These are phyloP conservation scores for Angophora floribunda DNA, from an alignment of 345 rosid genomes.

Conservation along the genomic window DNA sequence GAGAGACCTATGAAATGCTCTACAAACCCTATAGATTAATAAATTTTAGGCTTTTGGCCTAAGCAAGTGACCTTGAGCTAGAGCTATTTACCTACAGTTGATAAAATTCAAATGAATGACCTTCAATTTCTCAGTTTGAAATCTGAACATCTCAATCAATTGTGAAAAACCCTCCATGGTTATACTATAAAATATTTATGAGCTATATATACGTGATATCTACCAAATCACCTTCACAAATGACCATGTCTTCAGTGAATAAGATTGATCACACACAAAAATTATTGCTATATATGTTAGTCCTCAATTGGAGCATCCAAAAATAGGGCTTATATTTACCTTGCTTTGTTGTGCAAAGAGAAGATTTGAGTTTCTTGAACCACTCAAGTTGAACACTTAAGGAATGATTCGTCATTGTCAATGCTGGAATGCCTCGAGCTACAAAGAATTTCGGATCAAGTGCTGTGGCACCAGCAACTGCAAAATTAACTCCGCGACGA, in stretches of 20 bases:
- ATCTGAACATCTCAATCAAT: not conserved
- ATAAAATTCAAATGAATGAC: too few relatives aligned
- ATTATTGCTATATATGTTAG: not conserved
- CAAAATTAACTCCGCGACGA: constrained; percentile 40
- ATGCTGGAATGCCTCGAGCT: constrained; percentile 7
- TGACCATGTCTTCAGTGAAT: not conserved
- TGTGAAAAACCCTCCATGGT: fast-evolving
- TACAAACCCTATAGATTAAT: not conserved
- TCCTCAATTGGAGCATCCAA: not conserved
- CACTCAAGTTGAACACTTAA: constrained; percentile 43
- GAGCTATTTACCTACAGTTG: not conserved
- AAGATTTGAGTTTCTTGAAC: constrained; percentile 54
- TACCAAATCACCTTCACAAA: not conserved
- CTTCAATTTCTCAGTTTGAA: not conserved
- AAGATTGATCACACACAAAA: not conserved
- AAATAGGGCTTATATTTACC: constrained; percentile 12
- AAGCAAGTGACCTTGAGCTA: too few relatives aligned
- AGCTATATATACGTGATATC: not conserved
- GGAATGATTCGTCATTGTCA: constrained; percentile 37
- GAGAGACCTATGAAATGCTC: not conserved
- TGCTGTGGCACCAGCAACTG: constrained; percentile 69
- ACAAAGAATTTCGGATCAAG: constrained; percentile 28
- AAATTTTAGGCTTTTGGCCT: too few relatives aligned
- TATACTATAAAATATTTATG: not conserved
- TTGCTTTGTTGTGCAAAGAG: constrained; percentile 28